These are phyloP conservation scores for Tricholoma furcatifolium DNA, from an alignment of 768 basidiomycete genomes.

Conservation along the genomic window DNA sequence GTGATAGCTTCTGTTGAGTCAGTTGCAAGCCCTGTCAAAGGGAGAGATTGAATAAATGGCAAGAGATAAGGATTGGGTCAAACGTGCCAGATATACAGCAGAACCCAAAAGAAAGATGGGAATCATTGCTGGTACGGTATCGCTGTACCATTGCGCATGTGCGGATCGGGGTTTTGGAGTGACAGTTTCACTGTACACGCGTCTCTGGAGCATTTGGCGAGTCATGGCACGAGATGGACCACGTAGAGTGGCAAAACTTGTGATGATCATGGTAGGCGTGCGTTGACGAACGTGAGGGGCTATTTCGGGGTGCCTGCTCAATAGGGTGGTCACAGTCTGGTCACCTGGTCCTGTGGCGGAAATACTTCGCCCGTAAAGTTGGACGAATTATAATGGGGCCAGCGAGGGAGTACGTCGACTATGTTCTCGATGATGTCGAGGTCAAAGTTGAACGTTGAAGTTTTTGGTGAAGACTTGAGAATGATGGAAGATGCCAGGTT, in stretches of 20 bases:
- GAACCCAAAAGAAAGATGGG: conserved; percentile 78
- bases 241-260: conserved; percentile 16
- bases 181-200: conserved; percentile 15
- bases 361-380: conserved; percentile 11
- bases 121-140: conserved; percentile 73
- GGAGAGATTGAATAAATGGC: background rate
- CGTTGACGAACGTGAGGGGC: conserved; percentile 2
- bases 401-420: too few relatives aligned
- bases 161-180: conserved; percentile 34
- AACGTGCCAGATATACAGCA: conserved; percentile 68
- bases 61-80: background rate
- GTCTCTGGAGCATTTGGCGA: conserved; percentile 12
- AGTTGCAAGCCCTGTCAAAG: conserved; percentile 61
- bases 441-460: background rate
- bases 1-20: conserved; percentile 57
- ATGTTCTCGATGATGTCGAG: background rate
- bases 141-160: conserved; percentile 68
- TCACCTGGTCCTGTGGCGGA: conserved; percentile 16
- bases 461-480: background rate
- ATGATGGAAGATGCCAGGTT: background rate
- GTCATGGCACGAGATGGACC: conserved; percentile 7
- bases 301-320: conserved; percentile 3
- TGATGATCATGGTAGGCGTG: conserved; percentile 13
- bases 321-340: conserved; percentile 9
- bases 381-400: background rate